Conservation (phyloP, 73 alveolate species). For the Paramecium octaurelia region DNA sequence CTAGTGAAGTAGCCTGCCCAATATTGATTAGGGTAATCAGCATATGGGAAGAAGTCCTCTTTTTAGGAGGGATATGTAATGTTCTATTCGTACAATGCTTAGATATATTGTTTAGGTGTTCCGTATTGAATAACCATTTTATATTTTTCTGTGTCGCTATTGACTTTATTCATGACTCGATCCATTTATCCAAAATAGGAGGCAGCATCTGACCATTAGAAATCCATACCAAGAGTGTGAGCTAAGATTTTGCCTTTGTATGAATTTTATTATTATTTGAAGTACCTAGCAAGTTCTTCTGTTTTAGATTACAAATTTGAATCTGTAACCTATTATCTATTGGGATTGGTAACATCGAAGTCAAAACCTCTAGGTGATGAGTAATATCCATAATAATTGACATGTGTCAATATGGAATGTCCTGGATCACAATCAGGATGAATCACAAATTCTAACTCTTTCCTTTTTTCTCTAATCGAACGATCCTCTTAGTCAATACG, state of each 20-base stretch:
- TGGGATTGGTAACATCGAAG: not conserved
- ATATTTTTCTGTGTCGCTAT: constrained; percentile 51
- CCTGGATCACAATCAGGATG: constrained; percentile 68
- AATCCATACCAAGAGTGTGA: constrained; percentile 81
- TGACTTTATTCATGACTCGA: constrained; percentile 67
- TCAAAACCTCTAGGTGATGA: constrained; percentile 44
- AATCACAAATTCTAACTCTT: constrained; percentile 83
- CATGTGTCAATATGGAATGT: constrained; percentile 30
- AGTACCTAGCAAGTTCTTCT: constrained; percentile 66
- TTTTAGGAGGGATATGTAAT: constrained; percentile 66
- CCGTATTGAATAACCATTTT: constrained; percentile 61
- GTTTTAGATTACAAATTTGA: constrained; percentile 32
- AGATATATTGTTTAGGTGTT: constrained; percentile 72
- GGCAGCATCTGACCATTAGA: constrained; percentile 72
- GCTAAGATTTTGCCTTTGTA: constrained; percentile 71
- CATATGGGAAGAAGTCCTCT: constrained; percentile 89
- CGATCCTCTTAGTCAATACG: constrained; percentile 87
- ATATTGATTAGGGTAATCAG: constrained; percentile 69
- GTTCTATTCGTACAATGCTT: constrained; percentile 56
- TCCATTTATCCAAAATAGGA: constrained; percentile 70
- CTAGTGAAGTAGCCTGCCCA: constrained; percentile 97
- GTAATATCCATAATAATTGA: constrained; percentile 35
- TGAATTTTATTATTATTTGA: constrained; percentile 56
- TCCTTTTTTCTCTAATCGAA: constrained; percentile 69
- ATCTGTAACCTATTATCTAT: not conserved